Conservation (phyloP, 768 basidiomycete genomes). For the Neoboletus subvelutipes region DNA sequence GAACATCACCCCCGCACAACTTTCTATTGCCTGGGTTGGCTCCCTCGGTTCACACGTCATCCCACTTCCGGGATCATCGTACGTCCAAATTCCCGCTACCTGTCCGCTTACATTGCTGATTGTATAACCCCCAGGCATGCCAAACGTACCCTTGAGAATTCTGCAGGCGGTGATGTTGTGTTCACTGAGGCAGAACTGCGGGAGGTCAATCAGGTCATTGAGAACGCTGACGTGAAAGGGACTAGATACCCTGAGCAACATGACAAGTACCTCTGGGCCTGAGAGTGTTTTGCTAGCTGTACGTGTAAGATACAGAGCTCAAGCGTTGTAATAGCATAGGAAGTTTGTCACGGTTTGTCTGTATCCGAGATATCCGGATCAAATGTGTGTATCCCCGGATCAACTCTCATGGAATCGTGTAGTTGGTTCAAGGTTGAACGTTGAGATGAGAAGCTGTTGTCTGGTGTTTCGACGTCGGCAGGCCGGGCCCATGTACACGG, state of each 20-base stretch:
- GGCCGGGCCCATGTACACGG: too few relatives aligned
- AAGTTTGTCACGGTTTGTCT: not conserved
- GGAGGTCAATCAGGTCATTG: constrained; percentile 40
- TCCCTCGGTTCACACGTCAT: constrained; percentile 43
- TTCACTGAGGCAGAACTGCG: constrained; percentile 40
- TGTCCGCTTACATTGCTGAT: not conserved
- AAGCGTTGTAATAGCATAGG: not conserved
- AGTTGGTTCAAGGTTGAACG: not conserved
- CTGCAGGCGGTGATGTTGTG: constrained; percentile 41
- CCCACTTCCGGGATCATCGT: constrained; percentile 52
- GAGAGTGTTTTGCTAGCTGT: not conserved
- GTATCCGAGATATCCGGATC: not conserved
- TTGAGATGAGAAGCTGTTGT: not conserved
- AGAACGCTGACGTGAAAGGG: constrained; percentile 39
- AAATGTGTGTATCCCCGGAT: not conserved
- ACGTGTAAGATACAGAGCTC: not conserved
- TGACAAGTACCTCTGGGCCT: constrained; percentile 34
- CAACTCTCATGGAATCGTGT: not conserved
- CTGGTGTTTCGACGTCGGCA: too few relatives aligned
- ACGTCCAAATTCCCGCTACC: not conserved
- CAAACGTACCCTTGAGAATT: constrained; percentile 46
- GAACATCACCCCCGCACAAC: constrained; percentile 42
- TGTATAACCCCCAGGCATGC: constrained; percentile 23
- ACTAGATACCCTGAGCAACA: constrained; percentile 35
- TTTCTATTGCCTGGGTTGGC: constrained; percentile 46